Evolutionary conservation across 805 yeast genomes (phyloP).

Genomic region (Metschnikowia reukaufii): DNA sequence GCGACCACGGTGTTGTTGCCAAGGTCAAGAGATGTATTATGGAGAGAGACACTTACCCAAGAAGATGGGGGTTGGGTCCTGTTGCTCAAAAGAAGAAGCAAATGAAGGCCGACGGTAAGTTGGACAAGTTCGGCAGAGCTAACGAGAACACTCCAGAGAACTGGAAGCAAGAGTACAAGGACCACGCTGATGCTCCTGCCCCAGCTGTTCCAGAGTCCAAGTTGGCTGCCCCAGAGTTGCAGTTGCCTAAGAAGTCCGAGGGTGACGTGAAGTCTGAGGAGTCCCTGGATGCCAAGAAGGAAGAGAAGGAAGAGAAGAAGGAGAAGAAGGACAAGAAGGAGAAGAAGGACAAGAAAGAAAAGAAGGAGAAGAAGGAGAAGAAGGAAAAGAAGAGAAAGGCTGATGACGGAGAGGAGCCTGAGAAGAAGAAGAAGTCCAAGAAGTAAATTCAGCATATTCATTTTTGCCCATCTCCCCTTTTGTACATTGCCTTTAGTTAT

Average conservation of each 20-base stretch:
- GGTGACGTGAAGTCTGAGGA: conserved; percentile 42
- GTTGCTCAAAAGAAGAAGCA: conserved; percentile 98
- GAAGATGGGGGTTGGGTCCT: conserved; percentile 99
- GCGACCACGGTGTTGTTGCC: conserved; percentile 99
- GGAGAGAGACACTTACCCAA: conserved; percentile 99
- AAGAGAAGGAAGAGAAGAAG: conserved; percentile 45
- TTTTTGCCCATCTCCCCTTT: conserved; percentile 6
- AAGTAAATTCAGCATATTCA: conserved; percentile 26
- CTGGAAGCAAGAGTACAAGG: conserved; percentile 86
- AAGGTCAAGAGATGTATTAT: conserved; percentile 98
- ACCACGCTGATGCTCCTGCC: conserved; percentile 59
- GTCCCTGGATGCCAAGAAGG: conserved; percentile 23
- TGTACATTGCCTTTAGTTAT: conserved; percentile 10
- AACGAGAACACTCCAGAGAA: conserved; percentile 92
- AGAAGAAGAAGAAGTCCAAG: conserved; percentile 52
- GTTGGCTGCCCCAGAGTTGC: conserved; percentile 46
- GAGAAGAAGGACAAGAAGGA: conserved; percentile 57
- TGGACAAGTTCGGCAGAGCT: conserved; percentile 91
- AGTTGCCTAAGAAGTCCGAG: conserved; percentile 51
- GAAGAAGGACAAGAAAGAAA: conserved; percentile 61
- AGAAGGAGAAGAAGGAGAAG: conserved; percentile 48
- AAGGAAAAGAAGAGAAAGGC: conserved; percentile 28
- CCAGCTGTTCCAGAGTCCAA: conserved; percentile 59
- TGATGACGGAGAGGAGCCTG: conserved; percentile 41
- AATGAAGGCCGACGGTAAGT: conserved; percentile 93